Percentiles rank a stretch among this genome's conserved stretches.
phyloP scores from a whole-genome alignment of 805 yeast genomes.

The Starmerella powellii region DNA sequence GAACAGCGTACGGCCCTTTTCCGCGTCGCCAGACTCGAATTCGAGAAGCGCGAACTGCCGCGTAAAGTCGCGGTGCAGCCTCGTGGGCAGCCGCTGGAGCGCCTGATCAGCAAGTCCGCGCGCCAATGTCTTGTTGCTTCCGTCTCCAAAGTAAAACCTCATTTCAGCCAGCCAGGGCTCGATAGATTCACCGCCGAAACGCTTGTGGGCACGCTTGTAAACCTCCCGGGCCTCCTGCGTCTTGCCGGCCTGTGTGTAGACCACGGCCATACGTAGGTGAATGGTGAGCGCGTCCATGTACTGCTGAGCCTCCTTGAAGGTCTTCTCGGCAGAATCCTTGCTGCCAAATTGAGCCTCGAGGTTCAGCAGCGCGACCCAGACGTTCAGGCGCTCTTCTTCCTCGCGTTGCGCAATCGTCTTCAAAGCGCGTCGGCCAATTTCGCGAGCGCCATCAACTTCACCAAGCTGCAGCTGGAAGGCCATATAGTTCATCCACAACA shows the following conservation, averaged over 20 bases:
- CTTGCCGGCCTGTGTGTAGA: slow-evolving; percentile 64
- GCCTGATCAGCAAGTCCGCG: slow-evolving; percentile 57
- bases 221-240: slow-evolving; percentile 55
- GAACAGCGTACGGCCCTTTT: slow-evolving; percentile 86
- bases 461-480: slow-evolving; percentile 91
- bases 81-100: slow-evolving; percentile 37
- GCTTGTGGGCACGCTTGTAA: slow-evolving; percentile 58
- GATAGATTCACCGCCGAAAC: slow-evolving; percentile 57
- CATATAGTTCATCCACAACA: slow-evolving; percentile 96
- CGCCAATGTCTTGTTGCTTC: slow-evolving; percentile 41
- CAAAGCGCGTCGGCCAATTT: slow-evolving; percentile 82
- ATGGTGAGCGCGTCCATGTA: slow-evolving; percentile 79
- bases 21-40: slow-evolving; percentile 68
- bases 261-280: slow-evolving; percentile 67
- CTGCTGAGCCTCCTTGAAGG: slow-evolving; percentile 74
- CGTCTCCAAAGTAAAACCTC: slow-evolving; percentile 49
- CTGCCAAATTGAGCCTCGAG: slow-evolving; percentile 90
- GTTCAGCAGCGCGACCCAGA: slow-evolving; percentile 91
- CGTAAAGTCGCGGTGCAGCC: slow-evolving; percentile 44
- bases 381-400: slow-evolving; percentile 82
- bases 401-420: slow-evolving; percentile 82
- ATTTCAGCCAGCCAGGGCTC: slow-evolving; percentile 77
- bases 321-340: slow-evolving; percentile 64
- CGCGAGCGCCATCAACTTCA: slow-evolving; percentile 89
- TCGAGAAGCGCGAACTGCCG: slow-evolving; percentile 83